Evolutionary conservation across 2,329 filamentous ascomycete species (phyloP).

Genomic region (Phaeosphaeriaceae sp.): DNA sequence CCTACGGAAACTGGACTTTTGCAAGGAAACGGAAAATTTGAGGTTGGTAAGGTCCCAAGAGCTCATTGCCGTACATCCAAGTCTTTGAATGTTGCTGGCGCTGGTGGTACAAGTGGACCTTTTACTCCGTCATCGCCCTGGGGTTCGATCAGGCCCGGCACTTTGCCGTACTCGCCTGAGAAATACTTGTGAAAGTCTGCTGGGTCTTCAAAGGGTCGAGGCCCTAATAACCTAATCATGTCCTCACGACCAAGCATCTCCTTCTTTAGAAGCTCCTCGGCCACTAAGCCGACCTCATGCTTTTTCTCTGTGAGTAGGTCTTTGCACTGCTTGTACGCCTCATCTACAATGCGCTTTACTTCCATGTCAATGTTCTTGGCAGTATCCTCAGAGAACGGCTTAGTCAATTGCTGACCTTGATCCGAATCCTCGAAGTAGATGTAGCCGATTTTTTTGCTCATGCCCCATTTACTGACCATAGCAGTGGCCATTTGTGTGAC

Average conservation of each 20-base stretch:
- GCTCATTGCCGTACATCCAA: constrained; percentile 7
- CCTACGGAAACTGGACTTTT: not conserved
- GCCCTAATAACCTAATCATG: constrained; percentile 85
- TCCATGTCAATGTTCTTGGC: constrained; percentile 91
- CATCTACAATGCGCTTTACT: constrained; percentile 87
- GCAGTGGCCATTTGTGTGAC: constrained; percentile 93
- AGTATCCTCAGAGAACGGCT: constrained; percentile 95
- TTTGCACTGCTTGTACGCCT: constrained; percentile 90
- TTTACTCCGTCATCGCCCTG: constrained; percentile 41
- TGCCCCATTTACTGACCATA: constrained; percentile 99
- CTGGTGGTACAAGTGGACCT: constrained; percentile 43
- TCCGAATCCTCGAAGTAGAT: constrained; percentile 84
- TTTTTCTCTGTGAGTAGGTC: constrained; percentile 85
- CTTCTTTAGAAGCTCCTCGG: constrained; percentile 90
- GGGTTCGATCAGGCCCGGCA: constrained; percentile 42
- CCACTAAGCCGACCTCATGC: constrained; percentile 83
- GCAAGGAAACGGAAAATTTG: not conserved
- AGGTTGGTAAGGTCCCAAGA: no score
- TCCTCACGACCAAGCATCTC: constrained; percentile 92
- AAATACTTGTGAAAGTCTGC: constrained; percentile 97
- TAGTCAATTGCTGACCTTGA: constrained; percentile 80
- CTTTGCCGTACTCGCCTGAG: constrained; percentile 48
- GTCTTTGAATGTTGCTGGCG: constrained; percentile 31
- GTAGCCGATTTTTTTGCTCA: constrained; percentile 93
- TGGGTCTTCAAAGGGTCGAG: constrained; percentile 80